Base-by-base conservation (phyloP, 2,329 filamentous ascomycete species). In the Alternaria sp. region DNA sequence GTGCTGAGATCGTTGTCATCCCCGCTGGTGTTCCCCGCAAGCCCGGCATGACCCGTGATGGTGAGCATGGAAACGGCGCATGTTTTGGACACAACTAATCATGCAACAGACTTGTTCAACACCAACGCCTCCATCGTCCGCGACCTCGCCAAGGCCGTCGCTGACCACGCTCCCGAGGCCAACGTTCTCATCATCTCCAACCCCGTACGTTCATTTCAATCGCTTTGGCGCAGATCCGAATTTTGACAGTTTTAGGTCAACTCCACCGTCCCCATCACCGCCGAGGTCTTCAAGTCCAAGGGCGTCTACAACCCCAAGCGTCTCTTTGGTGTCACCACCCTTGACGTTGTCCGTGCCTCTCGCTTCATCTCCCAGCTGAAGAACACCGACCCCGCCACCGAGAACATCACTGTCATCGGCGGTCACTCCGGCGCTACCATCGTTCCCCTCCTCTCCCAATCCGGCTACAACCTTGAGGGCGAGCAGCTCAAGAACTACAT, bases 71-170 rank as follows among this genome's bases (percentile, higher is more conserved):
- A 45, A 41, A 30, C 20, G 4, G 20, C 25, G 10, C n/a, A 28
- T 9, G 14, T 40, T 45, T 25, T 54, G 45, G 43, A 32, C 57
- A 55, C 43, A 34, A 44, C 62, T 74, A 46, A 73, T 56, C 6
- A 34, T 45, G 11, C n/a, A 25, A 40, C 60, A 89, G 94, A 99
- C 82, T 91, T 99, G 69, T 99, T 99, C 93, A 98, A 98, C 90
- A 99, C 94, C 88, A 99, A 99, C 84, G 95, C 95, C 83, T 97
- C 93, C 81, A 99, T 99, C 82, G 95, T 99, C 81, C 94, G 94
- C 79, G 95, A 98, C 84, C 90, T 99, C 71, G 94, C 94, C 85
- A 97, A 97, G 89, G 94, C 93, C 76, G 90, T 89, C 79, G 95
- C 95, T 78, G 89, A 97, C 78, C 88, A 92, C 73, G 88, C 90